Evolutionary conservation across 1,139 yeast genomes (phyloP).

Genomic region (Suhomyces bokatorum): DNA sequence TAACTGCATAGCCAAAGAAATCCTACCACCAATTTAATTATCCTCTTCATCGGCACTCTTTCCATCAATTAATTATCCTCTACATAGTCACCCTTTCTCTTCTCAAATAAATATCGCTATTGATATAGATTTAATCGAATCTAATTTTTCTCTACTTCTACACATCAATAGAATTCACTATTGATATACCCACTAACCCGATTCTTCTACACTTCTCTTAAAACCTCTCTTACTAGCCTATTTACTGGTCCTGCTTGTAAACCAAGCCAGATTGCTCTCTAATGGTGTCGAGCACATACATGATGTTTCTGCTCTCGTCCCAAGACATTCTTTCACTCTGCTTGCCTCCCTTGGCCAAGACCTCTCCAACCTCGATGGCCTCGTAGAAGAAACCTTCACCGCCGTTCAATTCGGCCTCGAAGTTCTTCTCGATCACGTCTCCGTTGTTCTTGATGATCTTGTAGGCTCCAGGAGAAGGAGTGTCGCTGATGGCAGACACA

Average conservation of each 20-base stretch:
- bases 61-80: too few species aligned
- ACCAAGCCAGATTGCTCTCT: slow-evolving; percentile 16
- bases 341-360: slow-evolving; percentile 15
- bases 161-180: too few species aligned
- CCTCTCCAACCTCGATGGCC: slow-evolving; percentile 20
- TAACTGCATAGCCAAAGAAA: too few species aligned
- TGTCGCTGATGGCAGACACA: slow-evolving; percentile 18
- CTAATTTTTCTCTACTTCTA: too few species aligned
- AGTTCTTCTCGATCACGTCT: slow-evolving; percentile 11
- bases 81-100: too few species aligned
- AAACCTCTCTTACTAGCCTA: background rate
- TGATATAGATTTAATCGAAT: too few species aligned
- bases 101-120: too few species aligned
- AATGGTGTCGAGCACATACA: slow-evolving; percentile 18
- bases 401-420: slow-evolving; percentile 14
- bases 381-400: slow-evolving; percentile 22
- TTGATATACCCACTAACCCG: too few species aligned
- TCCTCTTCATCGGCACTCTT: too few species aligned
- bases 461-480: slow-evolving; percentile 20
- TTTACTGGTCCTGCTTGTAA: slow-evolving; percentile 16
- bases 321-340: slow-evolving; percentile 16
- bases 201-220: too few species aligned
- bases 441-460: slow-evolving; percentile 14
- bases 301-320: slow-evolving; percentile 18
- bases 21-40: too few species aligned